Evolutionary conservation across 306 rosid genomes (phyloP), one percentile per base, ranked within the genome.

Genomic region (Begonia loranthoides): DNA sequence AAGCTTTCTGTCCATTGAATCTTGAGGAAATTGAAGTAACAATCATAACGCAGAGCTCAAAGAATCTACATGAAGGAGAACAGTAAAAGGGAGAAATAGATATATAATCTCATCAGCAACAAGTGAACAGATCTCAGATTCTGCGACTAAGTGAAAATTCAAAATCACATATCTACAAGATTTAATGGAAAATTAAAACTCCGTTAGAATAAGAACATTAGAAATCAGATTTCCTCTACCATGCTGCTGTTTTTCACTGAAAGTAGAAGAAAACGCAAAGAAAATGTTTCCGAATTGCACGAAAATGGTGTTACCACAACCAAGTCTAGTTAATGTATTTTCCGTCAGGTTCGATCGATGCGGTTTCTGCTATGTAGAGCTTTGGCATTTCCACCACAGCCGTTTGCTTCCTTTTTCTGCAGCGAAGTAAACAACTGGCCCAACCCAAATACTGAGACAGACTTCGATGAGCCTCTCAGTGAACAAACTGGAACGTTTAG

Each of bases 401-500:
- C 71, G 43, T 50, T 54, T 0, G 65, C 52, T 13, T 82, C 93
- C 51, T 65, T 76, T 63, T 90, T 90, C 77, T 82, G 97, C 43
- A 76, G 94, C 0, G 83, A 68, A 0, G 96, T 73, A 56, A 90
- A 92, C 1, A 92, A 76, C 54, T 76, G 99, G 0, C 99, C 93
- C 45, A 92, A 83, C 39, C 92, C 96, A 17, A 92, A 87, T 13
- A 79, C 93, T 2, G 93, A 87, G 21, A 61, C 94, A 12, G 97
- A 60, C 57, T 88, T 88, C 0, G 93, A 81, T 1, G 93, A 66
- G 2, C 88, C 95, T 1, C 90, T 69, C 1, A 92, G 78, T 0
- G 99, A 83, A 41, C 94, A 82, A 22, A 92, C 96, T 9, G 99
- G 99, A 10, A 92, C 94, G 55, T 92, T 86, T 14, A 92, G 82